phyloP scores from a whole-genome alignment of 306 rosid species.

The Rubus parviflorus region DNA sequence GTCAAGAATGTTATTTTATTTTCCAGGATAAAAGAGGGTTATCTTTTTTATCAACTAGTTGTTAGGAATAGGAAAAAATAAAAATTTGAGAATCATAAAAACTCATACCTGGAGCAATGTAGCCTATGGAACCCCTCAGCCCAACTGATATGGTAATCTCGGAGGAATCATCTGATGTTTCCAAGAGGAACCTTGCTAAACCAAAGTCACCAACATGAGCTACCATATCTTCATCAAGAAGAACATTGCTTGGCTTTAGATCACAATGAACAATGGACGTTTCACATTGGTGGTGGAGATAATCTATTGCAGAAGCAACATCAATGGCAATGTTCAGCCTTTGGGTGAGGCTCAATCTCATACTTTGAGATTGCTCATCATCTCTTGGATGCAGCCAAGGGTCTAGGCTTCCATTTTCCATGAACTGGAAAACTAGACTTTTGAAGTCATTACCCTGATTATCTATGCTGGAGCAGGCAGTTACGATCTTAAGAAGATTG shows the following conservation, averaged over 20 bases:
- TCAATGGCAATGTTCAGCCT: constrained; percentile 34
- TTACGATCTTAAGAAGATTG: constrained; percentile 47
- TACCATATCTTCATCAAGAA: constrained; percentile 36
- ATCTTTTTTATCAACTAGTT: too few species aligned
- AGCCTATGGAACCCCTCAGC: constrained; percentile 38
- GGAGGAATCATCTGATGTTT: constrained; percentile 21
- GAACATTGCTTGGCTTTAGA: constrained; percentile 36
- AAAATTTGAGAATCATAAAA: background rate
- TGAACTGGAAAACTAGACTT: constrained; percentile 40
- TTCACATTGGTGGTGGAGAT: constrained; percentile 35
- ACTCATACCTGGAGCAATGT: constrained; percentile 36
- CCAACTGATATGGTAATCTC: background rate
- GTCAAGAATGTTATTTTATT: background rate
- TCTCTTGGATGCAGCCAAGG: constrained; percentile 33
- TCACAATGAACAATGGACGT: constrained; percentile 38
- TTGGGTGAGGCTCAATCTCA: constrained; percentile 30
- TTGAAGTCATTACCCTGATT: constrained; percentile 40
- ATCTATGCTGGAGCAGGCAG: constrained; percentile 30
- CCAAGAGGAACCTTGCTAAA: constrained; percentile 27
- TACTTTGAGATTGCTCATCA: constrained; percentile 9
- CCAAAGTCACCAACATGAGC: constrained; percentile 48
- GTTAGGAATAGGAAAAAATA: background rate
- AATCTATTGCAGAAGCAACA: constrained; percentile 38
- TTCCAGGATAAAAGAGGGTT: background rate
- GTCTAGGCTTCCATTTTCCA: constrained; percentile 37